A percentile compares a stretch with the other conserved stretches of the same genome.
Evolutionary conservation across 257 asterid genomes (phyloP).

Genomic region (Voacanga thouarsii): DNA sequence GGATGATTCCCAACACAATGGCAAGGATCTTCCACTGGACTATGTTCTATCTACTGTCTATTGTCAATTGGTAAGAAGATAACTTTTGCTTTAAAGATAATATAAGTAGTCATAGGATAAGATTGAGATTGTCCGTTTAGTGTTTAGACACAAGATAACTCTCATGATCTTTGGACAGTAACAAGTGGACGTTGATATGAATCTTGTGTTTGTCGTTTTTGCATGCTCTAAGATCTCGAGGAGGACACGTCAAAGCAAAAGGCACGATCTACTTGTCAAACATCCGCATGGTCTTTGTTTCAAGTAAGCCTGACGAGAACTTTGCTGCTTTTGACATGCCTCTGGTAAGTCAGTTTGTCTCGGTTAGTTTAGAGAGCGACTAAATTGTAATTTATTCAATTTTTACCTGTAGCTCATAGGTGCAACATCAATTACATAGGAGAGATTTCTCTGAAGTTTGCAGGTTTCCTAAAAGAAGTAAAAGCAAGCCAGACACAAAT

Average conservation of each 20-base stretch:
- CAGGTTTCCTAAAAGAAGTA: too few relatives aligned
- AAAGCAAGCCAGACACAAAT: background rate
- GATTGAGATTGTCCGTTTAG: background rate
- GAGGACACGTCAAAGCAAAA: conserved; percentile 74
- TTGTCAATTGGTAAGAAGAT: background rate
- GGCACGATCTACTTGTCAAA: conserved; percentile 90
- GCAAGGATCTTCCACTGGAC: background rate
- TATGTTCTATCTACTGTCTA: background rate
- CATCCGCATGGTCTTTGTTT: conserved; percentile 91
- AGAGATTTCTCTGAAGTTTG: too few relatives aligned
- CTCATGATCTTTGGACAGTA: background rate
- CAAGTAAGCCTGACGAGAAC: conserved; percentile 64
- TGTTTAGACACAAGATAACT: background rate
- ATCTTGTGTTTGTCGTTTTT: background rate
- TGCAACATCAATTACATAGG: background rate
- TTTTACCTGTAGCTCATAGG: background rate
- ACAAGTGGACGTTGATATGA: background rate
- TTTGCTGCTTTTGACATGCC: conserved; percentile 85
- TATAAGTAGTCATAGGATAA: background rate
- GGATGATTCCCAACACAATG: too few relatives aligned
- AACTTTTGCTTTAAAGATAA: too few relatives aligned
- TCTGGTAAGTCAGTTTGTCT: conserved; percentile 53
- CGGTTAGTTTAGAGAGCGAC: background rate
- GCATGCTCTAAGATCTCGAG: conserved; percentile 44
- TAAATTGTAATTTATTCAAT: background rate